phyloP scores from a whole-genome alignment of 2,329 filamentous ascomycete genomes.

The Ilyonectria sp. region DNA sequence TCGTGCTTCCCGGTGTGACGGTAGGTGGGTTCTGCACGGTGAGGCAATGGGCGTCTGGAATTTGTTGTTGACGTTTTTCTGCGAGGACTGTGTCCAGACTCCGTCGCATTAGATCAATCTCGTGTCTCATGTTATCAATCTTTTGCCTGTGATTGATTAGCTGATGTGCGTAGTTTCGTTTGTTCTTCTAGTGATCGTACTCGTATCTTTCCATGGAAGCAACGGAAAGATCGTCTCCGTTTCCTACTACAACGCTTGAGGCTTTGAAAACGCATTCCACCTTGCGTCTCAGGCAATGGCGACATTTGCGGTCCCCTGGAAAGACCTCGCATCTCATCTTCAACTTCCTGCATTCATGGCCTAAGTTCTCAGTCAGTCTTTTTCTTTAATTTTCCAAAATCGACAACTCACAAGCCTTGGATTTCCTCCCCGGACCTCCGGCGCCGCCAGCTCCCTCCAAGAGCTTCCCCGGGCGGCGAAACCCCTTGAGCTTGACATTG shows the following conservation, averaged over 20 bases:
- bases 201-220: conserved; percentile 31
- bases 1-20: conserved; percentile 49
- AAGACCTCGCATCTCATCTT: conserved; percentile 38
- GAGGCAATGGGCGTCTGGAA: not conserved
- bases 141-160: conserved; percentile 43
- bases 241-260: not conserved
- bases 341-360: conserved; percentile 33
- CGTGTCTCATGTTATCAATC: conserved; percentile 42
- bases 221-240: conserved; percentile 8
- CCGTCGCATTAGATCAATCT: conserved; percentile 44
- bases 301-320: conserved; percentile 34
- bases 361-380: conserved; percentile 6
- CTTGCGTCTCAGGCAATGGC: conserved; percentile 33
- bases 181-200: not conserved
- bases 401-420: conserved; percentile 32
- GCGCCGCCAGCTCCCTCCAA: conserved; percentile 10
- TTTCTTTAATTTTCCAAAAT: not conserved
- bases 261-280: conserved; percentile 34
- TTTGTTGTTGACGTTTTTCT: conserved; percentile 11
- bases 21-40: conserved; percentile 31
- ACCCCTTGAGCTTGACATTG: conserved; percentile 15
- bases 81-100: conserved; percentile 41
- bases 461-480: conserved; percentile 12
- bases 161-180: not conserved
- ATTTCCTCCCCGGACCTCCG: conserved; percentile 30